Evolutionary conservation across 352 stramenopile species (phyloP), one percentile per base, ranked within the genome.

Genomic region (Aphanomyces invadans): DNA sequence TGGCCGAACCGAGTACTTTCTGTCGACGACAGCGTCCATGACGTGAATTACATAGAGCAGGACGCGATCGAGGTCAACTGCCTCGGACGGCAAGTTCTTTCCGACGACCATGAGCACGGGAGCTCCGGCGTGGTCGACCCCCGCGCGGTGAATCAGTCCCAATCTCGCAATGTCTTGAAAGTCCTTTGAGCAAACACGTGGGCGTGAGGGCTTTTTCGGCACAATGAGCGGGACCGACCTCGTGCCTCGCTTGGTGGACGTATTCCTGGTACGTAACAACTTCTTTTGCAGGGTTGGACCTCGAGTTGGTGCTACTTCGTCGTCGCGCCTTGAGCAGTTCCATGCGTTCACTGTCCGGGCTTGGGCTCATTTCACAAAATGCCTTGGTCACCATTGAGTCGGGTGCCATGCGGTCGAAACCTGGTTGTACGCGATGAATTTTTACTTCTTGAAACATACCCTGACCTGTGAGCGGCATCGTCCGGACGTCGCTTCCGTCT

Each of bases 81-180:
- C 62, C 7, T 73, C 59, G 1, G 82, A 59, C 1, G 66, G 73
- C 5, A 90, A 61, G 4, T 85, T 77, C 61, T 79, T 74, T 36
- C 72, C 81, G 31, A 89, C 70, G 56, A 90, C 89, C 32, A 90
- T 78, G 31, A 95, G 68, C 19, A 93, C 80, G 1, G 83, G 83
- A 0, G 77, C 63, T 0, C 83, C 86, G 1, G 80, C 78, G 44
- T 86, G 76, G 61, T 95, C 84, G 1, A 89, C 72, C 0, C 84
- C 49, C 9, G 70, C 78, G 28, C 72, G 76, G 63, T 93, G 93
- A 17, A 90, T 75, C 44, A 95, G 88, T 26, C 65, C 62, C 0
- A 84, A 69, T 38, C 68, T 67, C 2, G 71, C 73, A 61, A 95
- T 68, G 53, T 89, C 84, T 0, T 71, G 57, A 45, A 90, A 87